A percentile compares a stretch with the other conserved stretches of the same genome.
Conservation (phyloP, 257 asterid species). For the Rauvolfia tetraphylla region DNA sequence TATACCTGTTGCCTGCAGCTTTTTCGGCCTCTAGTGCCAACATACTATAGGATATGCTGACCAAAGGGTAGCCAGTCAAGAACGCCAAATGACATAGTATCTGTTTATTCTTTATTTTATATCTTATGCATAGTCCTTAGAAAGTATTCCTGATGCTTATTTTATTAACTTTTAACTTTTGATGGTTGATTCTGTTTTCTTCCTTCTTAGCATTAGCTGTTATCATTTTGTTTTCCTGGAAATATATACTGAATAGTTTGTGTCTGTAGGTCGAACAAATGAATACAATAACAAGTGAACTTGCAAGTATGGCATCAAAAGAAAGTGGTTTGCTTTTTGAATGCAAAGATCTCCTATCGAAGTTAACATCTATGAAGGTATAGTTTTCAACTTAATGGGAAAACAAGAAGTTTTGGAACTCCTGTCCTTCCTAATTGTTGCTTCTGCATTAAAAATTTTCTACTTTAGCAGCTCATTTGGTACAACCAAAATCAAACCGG, state of each 20-base stretch:
- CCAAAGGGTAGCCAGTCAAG: not conserved
- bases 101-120: not conserved
- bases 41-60: not conserved
- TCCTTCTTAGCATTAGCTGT: not conserved
- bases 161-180: not conserved
- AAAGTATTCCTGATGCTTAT: not conserved
- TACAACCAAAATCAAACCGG: not conserved
- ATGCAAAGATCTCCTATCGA: conserved; percentile 54
- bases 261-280: conserved; percentile 60
- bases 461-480: not conserved
- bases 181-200: not conserved
- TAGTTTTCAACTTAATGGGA: not conserved
- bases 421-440: not conserved
- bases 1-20: not conserved
- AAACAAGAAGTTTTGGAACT: not conserved
- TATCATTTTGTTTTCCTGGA: not conserved
- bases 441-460: not conserved
- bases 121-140: not conserved
- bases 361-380: conserved; percentile 62
- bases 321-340: conserved; percentile 52
- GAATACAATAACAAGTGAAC: conserved; percentile 46
- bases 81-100: not conserved
- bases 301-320: conserved; percentile 43
- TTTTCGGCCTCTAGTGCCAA: not conserved
- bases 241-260: not conserved